phyloP scores from a whole-genome alignment of 768 basidiomycete genomes.

The Lentinula sp. region DNA sequence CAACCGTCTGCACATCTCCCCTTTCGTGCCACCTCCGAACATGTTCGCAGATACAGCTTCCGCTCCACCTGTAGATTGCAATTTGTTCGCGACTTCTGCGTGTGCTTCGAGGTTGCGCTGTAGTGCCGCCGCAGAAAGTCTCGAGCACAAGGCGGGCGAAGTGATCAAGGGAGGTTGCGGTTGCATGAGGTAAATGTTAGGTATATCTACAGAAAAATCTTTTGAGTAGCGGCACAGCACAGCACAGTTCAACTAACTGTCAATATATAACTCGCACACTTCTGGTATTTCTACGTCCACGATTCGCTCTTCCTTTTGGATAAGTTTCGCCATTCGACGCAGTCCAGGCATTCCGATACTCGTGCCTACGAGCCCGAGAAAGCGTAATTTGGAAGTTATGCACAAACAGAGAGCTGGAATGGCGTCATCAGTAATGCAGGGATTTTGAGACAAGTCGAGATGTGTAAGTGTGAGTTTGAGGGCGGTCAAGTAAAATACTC shows the following conservation, averaged over 20 bases:
- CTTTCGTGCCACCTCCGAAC: slow-evolving; percentile 36
- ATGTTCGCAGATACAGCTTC: slow-evolving; percentile 33
- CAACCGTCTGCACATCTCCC: slow-evolving; percentile 45
- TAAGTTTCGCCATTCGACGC: slow-evolving; percentile 36
- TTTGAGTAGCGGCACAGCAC: not conserved
- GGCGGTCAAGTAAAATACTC: slow-evolving; percentile 51
- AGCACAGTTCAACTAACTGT: slow-evolving; percentile 29
- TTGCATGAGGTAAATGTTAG: slow-evolving; percentile 40
- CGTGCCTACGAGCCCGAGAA: slow-evolving; percentile 50
- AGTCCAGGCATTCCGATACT: slow-evolving; percentile 52
- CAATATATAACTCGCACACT: slow-evolving; percentile 46
- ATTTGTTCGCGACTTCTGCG: slow-evolving; percentile 20
- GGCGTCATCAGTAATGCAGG: slow-evolving; percentile 47
- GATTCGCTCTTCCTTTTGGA: slow-evolving; percentile 28
- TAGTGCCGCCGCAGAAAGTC: slow-evolving; percentile 41
- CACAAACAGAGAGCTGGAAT: slow-evolving; percentile 43
- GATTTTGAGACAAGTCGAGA: slow-evolving; percentile 49
- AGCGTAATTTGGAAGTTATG: slow-evolving; percentile 35
- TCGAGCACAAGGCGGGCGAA: slow-evolving; percentile 30
- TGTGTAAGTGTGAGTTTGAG: slow-evolving; percentile 47
- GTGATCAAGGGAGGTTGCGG: slow-evolving; percentile 44
- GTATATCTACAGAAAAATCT: slow-evolving; percentile 29
- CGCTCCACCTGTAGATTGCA: not conserved
- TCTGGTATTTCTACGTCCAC: slow-evolving; percentile 51
- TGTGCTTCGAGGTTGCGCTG: slow-evolving; percentile 55